Percentiles rank a stretch among this genome's conserved stretches.
phyloP scores from a whole-genome alignment of 2,329 filamentous ascomycete genomes.

The Pseudogymnoascus sp. region DNA sequence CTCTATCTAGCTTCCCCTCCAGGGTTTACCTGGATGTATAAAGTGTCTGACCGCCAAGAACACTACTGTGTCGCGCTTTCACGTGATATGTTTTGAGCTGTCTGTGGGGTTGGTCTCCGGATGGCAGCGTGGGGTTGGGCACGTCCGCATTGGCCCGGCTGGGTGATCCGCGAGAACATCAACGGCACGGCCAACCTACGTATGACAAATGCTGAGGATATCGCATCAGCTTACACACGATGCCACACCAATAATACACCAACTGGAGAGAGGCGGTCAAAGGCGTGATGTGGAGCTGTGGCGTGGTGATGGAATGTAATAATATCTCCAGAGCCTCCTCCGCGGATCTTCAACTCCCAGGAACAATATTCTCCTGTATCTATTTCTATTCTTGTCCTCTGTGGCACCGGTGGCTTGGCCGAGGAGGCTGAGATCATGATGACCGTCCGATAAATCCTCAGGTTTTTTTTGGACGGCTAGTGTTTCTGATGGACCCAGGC shows the following conservation, averaged over 20 bases:
- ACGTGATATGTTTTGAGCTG: not conserved
- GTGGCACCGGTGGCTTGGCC: not conserved
- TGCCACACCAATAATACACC: not conserved
- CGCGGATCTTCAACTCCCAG: not conserved
- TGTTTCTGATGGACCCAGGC: not conserved
- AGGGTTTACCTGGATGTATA: not conserved
- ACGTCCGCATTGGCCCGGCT: not conserved
- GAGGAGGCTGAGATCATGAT: not conserved
- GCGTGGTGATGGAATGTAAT: not conserved
- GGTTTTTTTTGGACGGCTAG: not conserved
- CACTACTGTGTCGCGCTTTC: not conserved
- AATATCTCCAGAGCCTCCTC: not conserved
- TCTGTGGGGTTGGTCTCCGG: not conserved
- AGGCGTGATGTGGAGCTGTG: not conserved
- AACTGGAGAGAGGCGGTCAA: not conserved
- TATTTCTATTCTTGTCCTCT: not conserved
- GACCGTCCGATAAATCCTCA: not conserved
- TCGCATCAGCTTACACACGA: not conserved
- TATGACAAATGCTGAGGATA: not conserved
- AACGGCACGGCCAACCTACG: not conserved
- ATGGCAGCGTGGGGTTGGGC: not conserved
- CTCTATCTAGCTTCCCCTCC: not conserved
- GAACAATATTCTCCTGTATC: not conserved
- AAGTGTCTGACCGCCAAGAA: not conserved
- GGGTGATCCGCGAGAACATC: not conserved